Base-by-base conservation (phyloP, 1,139 yeast species). In the Blastobotrys arbuscula region DNA sequence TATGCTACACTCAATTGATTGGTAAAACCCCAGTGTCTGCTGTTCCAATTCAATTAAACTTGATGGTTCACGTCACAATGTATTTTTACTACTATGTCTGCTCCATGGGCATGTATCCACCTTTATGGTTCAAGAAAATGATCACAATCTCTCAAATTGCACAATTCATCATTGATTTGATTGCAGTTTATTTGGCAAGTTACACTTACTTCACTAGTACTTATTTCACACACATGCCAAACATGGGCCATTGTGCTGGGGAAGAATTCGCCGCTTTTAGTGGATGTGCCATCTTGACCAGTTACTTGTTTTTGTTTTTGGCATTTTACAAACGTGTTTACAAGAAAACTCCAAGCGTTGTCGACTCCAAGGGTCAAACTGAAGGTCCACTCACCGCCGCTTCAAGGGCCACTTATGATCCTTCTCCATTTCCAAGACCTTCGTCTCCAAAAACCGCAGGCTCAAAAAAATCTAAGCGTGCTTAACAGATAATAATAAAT, bases 71-170 rank as follows among this genome's bases (percentile, higher is more conserved):
- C 66, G 96, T 92, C 45, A 83, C 92, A 59, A 92, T 92, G 98
- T 92, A 92, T 79, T 92, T 90, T 86, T 92, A 92, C 78, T 92
- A 92, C 76, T 90, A 89, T 78, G 76, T 92, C 63, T 78, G 92
- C 58, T 88, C 97, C 16, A 79, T 96, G 68, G 96, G 96, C 53
- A 86, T 90, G 66, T 39, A 39, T 34, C 42, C 42, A 15, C 35
- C 42, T 16, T 15, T 24, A n/a, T 15, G 18, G 15, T 38, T 24
- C 41, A 39, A 39, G 35, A 82, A 92, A 61, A 97, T 92, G 52
- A 97, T 92, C 60, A 92, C 98, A 47, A 79, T 96, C 59, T 82
- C 87, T 77, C 98, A 92, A 75, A 92, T 92, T 71, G 78, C 86
- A 62, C 98, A 92, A 73, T 92, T 92, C 64, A 74, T 92, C 62